phyloP scores from a whole-genome alignment of 164 flowering plant species.

The Aristolochia fimbriata region DNA sequence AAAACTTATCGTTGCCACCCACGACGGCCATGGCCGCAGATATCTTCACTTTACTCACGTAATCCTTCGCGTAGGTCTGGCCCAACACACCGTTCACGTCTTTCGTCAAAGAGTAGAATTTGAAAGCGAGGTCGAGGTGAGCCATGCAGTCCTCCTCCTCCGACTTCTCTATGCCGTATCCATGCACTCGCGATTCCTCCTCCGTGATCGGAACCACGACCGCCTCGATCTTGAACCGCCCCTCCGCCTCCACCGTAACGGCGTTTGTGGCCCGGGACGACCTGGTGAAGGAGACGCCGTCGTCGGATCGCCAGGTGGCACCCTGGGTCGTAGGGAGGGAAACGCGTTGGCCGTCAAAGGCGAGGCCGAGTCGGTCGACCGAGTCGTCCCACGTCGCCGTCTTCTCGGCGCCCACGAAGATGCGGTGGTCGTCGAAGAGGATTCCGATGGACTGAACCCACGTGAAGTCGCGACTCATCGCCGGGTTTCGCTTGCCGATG shows the following conservation, averaged over 20 bases:
- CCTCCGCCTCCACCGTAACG: slow-evolving; percentile 2
- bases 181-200: slow-evolving; percentile 15
- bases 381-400: slow-evolving; percentile 16
- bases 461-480: slow-evolving; percentile 17
- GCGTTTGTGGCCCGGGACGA: slow-evolving; percentile 7
- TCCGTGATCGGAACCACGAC: slow-evolving; percentile 6
- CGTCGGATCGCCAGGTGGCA: slow-evolving; percentile 4
- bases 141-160: slow-evolving; percentile 22
- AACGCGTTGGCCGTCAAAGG: slow-evolving; percentile 14
- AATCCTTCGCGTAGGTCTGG: slow-evolving; percentile 14
- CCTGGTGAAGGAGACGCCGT: slow-evolving; percentile 4
- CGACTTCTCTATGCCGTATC: slow-evolving; percentile 6
- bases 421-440: slow-evolving; percentile 12
- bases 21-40: slow-evolving; percentile 12
- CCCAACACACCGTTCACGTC: slow-evolving; percentile 20
- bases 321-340: slow-evolving; percentile 5
- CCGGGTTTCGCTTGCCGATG: slow-evolving; percentile 16
- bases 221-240: slow-evolving; percentile 4
- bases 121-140: slow-evolving; percentile 18
- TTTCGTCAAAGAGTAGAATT: slow-evolving; percentile 13
- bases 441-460: slow-evolving; percentile 21
- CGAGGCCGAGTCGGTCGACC: slow-evolving; percentile 11
- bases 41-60: slow-evolving; percentile 12
- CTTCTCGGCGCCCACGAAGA: slow-evolving; percentile 12
- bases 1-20: slow-evolving; percentile 10